Evolutionary conservation across 1,139 yeast genomes (phyloP).

Genomic region (Blastobotrys indianensis): DNA sequence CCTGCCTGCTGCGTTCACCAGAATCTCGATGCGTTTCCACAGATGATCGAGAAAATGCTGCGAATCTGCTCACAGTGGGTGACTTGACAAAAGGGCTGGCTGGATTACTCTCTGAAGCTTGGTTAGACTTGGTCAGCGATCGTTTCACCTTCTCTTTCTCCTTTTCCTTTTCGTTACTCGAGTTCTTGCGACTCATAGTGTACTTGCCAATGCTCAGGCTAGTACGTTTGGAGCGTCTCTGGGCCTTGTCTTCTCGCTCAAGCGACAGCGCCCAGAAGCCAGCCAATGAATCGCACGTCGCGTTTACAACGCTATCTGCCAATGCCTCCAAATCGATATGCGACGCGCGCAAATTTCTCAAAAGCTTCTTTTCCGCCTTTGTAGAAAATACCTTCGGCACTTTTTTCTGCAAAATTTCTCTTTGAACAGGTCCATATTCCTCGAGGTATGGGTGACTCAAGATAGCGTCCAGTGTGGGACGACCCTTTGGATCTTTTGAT

Average conservation of each 20-base stretch:
- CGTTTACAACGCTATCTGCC: conserved; percentile 53
- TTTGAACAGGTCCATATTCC: conserved; percentile 40
- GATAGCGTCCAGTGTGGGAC: conserved; percentile 62
- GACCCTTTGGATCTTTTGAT: conserved; percentile 54
- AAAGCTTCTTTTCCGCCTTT: conserved; percentile 56
- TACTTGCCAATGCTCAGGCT: conserved; percentile 21
- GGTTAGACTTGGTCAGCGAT: not conserved
- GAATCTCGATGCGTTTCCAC: too few relatives aligned
- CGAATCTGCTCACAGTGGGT: too few relatives aligned
- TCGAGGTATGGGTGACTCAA: conserved; percentile 58
- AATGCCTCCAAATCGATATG: conserved; percentile 64
- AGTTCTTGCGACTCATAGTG: conserved; percentile 6
- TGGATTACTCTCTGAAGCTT: not conserved
- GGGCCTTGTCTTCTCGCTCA: conserved; percentile 54
- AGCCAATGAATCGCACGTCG: conserved; percentile 70
- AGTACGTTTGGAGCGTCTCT: conserved; percentile 20
- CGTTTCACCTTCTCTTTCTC: not conserved
- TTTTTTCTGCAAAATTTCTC: conserved; percentile 36
- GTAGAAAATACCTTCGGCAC: conserved; percentile 47
- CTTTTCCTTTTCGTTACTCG: not conserved
- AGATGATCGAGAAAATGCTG: too few relatives aligned
- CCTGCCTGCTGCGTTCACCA: too few relatives aligned
- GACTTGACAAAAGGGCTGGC: too few relatives aligned
- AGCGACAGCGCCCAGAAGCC: conserved; percentile 77
- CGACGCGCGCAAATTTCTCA: conserved; percentile 57